A percentile compares a stretch with the other conserved stretches of the same genome.
phyloP scores from a whole-genome alignment of 306 rosid species.

The Rubus parviflorus region DNA sequence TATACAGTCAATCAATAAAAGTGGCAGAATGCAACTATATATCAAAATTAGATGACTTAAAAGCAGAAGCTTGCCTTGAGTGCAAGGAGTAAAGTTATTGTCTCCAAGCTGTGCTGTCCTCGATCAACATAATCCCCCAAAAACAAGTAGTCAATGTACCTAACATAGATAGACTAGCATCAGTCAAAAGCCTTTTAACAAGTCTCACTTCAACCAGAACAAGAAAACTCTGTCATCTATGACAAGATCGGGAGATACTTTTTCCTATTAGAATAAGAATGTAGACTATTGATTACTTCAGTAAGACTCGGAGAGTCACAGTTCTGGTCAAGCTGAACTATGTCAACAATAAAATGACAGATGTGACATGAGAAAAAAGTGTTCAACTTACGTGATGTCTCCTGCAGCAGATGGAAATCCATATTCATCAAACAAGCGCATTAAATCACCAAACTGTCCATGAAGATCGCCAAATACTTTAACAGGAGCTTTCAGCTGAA shows the following conservation, averaged over 20 bases:
- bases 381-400: conserved; percentile 85
- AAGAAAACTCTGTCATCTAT: not conserved
- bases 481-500: conserved; percentile 95
- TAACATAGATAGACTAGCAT: conserved; percentile 37
- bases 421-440: conserved; percentile 99
- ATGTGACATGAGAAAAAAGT: conserved; percentile 15
- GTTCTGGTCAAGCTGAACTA: not conserved
- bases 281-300: not conserved
- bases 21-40: conserved; percentile 21
- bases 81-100: conserved; percentile 93
- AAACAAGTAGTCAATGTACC: conserved; percentile 98
- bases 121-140: conserved; percentile 99
- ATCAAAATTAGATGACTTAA: conserved; percentile 19
- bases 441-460: conserved; percentile 99
- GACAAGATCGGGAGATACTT: not conserved
- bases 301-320: not conserved
- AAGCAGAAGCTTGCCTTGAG: conserved; percentile 68
- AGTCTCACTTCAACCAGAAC: not conserved
- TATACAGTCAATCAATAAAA: conserved; percentile 27
- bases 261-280: not conserved
- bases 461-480: conserved; percentile 99
- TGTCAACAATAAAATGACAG: conserved; percentile 14
- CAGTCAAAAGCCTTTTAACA: conserved; percentile 1
- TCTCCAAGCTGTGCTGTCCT: conserved; percentile 99
- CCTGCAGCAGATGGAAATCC: conserved; percentile 99